These are phyloP conservation scores for Hymenoscyphus scutula DNA, from an alignment of 2,329 filamentous ascomycete species.

Conservation along the genomic window DNA sequence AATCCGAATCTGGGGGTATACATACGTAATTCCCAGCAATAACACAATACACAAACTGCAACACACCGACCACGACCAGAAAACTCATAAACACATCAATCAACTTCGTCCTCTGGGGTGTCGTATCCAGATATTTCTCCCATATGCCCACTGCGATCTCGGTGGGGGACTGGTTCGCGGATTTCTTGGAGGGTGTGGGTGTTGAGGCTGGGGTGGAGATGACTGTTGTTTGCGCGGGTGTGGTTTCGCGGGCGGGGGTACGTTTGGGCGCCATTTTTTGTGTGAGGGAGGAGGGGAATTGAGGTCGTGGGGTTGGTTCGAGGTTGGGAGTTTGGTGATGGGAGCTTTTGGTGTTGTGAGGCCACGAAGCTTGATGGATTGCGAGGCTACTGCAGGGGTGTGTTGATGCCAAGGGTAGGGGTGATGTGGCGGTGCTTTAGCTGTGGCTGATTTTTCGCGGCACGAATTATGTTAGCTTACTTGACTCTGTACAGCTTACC, in stretches of 20 bases:
- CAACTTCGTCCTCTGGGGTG: conserved; percentile 87
- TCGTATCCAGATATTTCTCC: conserved; percentile 75
- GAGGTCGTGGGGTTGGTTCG: conserved; percentile 14
- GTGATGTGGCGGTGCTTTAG: neutral
- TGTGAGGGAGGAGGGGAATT: conserved; percentile 6
- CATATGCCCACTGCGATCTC: conserved; percentile 69
- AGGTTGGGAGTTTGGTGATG: conserved; percentile 10
- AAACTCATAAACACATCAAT: conserved; percentile 90
- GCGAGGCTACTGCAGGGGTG: neutral
- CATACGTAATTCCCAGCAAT: conserved; percentile 91
- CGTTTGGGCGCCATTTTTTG: conserved; percentile 51
- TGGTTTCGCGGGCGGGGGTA: conserved; percentile 33
- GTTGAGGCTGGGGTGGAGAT: conserved; percentile 27
- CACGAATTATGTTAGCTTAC: too few species aligned
- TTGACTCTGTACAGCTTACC: too few species aligned
- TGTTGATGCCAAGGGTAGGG: conserved; percentile 4
- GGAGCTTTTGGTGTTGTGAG: conserved; percentile 17
- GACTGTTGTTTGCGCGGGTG: conserved; percentile 24
- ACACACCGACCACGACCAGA: conserved; percentile 75
- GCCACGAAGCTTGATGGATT: conserved; percentile 32
- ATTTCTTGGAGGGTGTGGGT: conserved; percentile 28
- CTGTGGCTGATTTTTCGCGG: neutral
- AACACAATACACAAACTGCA: conserved; percentile 93
- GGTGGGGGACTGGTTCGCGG: conserved; percentile 29
- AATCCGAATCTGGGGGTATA: neutral